phyloP scores from a whole-genome alignment of 768 basidiomycete genomes.

The Hygrophorus russula region DNA sequence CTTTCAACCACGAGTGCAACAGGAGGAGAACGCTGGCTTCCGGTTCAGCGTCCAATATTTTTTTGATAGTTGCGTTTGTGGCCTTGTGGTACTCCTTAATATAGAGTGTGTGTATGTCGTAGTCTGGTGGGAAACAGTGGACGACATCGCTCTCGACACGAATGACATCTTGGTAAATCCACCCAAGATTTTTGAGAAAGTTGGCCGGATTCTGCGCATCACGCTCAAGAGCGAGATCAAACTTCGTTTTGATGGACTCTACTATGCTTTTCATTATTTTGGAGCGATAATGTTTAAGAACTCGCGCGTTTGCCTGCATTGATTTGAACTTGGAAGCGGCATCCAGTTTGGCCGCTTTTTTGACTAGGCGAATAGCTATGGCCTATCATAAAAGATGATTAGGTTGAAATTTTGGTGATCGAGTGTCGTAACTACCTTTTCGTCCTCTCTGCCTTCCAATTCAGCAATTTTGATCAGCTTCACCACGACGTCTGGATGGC shows the following conservation, averaged over 20 bases:
- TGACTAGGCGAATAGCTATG: constrained; percentile 86
- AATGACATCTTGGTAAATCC: constrained; percentile 93
- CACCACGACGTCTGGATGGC: constrained; percentile 79
- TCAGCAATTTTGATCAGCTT: constrained; percentile 90
- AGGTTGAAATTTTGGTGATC: too few relatives aligned
- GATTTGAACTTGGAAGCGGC: constrained; percentile 91
- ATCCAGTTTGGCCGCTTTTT: constrained; percentile 87
- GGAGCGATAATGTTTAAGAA: constrained; percentile 91
- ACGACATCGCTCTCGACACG: constrained; percentile 86
- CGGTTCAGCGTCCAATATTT: constrained; percentile 58
- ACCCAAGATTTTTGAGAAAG: constrained; percentile 72
- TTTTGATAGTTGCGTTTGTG: constrained; percentile 62
- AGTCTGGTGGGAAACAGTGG: constrained; percentile 85
- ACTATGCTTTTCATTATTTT: constrained; percentile 76
- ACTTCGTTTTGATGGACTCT: constrained; percentile 62
- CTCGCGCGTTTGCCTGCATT: constrained; percentile 84
- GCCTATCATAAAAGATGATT: constrained; percentile 23
- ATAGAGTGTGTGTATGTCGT: constrained; percentile 77
- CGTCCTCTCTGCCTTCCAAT: constrained; percentile 24
- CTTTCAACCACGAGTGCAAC: constrained; percentile 90
- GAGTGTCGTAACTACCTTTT: constrained; percentile 51
- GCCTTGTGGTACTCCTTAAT: constrained; percentile 86
- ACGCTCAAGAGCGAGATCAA: constrained; percentile 54
- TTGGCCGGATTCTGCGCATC: constrained; percentile 52
- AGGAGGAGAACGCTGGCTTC: constrained; percentile 84